Evolutionary conservation across 306 rosid species (phyloP), one percentile per base, ranked within the genome.

Genomic region (Lablab purpureus): DNA sequence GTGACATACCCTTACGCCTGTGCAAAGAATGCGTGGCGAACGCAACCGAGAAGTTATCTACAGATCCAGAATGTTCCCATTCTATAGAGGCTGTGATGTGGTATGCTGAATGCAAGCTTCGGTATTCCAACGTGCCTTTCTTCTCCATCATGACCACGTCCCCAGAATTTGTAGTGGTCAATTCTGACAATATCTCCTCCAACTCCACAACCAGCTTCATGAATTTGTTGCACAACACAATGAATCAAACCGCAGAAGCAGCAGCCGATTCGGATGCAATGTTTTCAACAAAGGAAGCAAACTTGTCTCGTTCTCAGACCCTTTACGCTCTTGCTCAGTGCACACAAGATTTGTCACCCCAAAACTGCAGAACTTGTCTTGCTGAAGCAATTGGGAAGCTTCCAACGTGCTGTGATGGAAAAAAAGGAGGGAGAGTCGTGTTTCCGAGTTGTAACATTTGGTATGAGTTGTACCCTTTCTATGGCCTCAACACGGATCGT

Each of bases 401-500:
- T 36, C 69, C 14, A 0, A 9, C 2, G 2, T 63, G 69, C 23
- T 63, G 70, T 28, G 7, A 64, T 0, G 27, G 27, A 34, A 34
- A 10, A 6, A 4, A 5, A 15, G 70, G 70, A 64, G 70, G 9
- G 3, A 64, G 70, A 36, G 17, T 34, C 7, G 0, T 36, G 17
- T 36, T 17, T 37, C 47, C 70, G 2, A 64, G 70, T 4, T 64
- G 70, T n/a, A 18, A 66, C 14, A 3, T 37, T 66, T 8, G 71
- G 10, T 66, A 36, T 37, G 50, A 37, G 22, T 10, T 66, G 28
- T 66, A 37, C 30, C 50, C 18, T 37, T 66, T 66, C 71, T 66
- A 66, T 19, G 7, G 28, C 3, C 3, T 4, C n/a, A 0, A 2
- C 6, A 10, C 13, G 12, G 56, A 49, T 49, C 2, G 17, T n/a